phyloP scores from a whole-genome alignment of 2,329 filamentous ascomycete species.

The Monilinia fructigena region DNA sequence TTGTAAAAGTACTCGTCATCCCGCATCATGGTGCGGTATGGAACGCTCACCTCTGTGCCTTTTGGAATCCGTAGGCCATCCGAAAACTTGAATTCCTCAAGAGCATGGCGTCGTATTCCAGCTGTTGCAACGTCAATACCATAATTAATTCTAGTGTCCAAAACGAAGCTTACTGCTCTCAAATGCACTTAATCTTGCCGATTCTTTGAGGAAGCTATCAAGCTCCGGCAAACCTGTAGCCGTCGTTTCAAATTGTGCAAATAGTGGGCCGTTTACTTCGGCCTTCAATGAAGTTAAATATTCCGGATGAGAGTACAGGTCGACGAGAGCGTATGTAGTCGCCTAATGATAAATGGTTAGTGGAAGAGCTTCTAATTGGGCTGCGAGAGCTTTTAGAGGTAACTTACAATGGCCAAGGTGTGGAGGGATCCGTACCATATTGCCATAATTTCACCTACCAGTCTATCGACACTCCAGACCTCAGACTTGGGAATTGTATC shows the following conservation, averaged over 20 bases:
- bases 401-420: not conserved
- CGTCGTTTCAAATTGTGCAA: not conserved
- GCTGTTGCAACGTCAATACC: not conserved
- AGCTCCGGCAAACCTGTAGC: constrained; percentile 5
- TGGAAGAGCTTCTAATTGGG: not conserved
- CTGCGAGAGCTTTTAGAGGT: not conserved
- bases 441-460: constrained; percentile 3
- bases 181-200: not conserved
- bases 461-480: not conserved
- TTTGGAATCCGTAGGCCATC: not conserved
- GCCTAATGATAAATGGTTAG: not conserved
- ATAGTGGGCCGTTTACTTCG: not conserved
- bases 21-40: constrained; percentile 1
- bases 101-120: not conserved
- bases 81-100: not conserved
- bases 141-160: not conserved
- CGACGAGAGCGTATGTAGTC: not conserved
- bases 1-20: not conserved
- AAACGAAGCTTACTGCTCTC: not conserved
- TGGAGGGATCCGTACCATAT: constrained; percentile 3
- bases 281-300: not conserved
- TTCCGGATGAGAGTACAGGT: not conserved
- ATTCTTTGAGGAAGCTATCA: constrained; percentile 1
- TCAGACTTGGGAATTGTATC: not conserved
- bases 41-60: not conserved